Evolutionary conservation across 306 rosid species (phyloP).

Genomic region (Prunus mongolica): DNA sequence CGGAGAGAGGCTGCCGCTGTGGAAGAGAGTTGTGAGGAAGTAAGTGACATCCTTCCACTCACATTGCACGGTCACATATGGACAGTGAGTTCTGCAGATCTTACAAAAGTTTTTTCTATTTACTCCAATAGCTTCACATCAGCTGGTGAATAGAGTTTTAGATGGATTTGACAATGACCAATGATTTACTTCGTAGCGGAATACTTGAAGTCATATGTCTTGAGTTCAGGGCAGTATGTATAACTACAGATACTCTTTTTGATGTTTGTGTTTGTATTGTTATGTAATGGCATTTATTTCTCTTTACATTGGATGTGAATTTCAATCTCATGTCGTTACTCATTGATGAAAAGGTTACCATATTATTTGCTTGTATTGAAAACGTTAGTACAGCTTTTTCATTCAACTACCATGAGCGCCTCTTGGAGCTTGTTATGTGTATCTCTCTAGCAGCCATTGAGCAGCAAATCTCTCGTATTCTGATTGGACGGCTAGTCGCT

Average conservation of each 20-base stretch:
- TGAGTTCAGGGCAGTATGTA: neutral
- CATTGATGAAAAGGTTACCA: neutral
- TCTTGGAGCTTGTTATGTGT: neutral
- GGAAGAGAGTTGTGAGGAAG: constrained; percentile 60
- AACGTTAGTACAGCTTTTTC: neutral
- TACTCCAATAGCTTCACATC: constrained; percentile 53
- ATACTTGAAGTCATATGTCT: neutral
- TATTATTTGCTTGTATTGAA: neutral
- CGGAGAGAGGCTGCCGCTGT: constrained; percentile 77
- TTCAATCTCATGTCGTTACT: neutral
- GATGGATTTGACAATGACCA: neutral
- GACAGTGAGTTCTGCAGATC: constrained; percentile 69
- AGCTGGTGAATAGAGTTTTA: constrained; percentile 28
- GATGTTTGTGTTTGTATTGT: neutral
- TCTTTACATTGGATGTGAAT: neutral
- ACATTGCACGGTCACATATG: constrained; percentile 64
- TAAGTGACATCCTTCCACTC: constrained; percentile 44
- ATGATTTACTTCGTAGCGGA: neutral
- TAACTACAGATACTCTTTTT: neutral
- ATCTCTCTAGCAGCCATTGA: neutral
- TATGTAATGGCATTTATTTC: neutral
- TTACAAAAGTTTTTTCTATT: constrained; percentile 47
- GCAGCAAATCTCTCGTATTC: neutral
- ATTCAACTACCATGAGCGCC: neutral
- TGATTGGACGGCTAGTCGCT: neutral